Evolutionary conservation across 75 land plant genomes (phyloP).

Genomic region (Cryptomeria japonica): DNA sequence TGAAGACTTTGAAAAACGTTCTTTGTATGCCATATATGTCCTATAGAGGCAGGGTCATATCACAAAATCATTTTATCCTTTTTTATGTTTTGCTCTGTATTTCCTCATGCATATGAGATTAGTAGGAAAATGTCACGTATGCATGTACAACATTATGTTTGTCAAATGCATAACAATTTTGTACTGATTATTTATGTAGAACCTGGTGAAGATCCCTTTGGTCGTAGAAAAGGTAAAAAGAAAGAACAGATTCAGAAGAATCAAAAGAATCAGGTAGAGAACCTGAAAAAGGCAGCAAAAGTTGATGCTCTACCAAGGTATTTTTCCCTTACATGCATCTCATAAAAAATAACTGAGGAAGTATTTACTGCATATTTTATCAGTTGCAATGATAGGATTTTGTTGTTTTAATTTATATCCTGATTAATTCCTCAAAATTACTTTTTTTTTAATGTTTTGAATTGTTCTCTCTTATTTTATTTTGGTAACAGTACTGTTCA

Average conservation of each 20-base stretch:
- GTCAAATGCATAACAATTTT: not conserved
- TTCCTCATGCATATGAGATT: not conserved
- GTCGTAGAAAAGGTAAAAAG: conserved; percentile 59
- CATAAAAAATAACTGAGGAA: not conserved
- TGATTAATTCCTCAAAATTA: not conserved
- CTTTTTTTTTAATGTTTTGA: not conserved
- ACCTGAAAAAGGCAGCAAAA: conserved; percentile 89
- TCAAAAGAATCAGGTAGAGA: conserved; percentile 79
- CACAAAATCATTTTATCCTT: not conserved
- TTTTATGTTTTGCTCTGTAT: not conserved
- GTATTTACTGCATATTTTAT: not conserved
- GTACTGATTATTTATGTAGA: conserved; percentile 37
- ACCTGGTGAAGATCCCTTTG: conserved; percentile 93
- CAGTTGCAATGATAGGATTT: not conserved
- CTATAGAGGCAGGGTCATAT: not conserved
- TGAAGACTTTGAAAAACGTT: not conserved
- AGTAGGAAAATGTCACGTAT: not conserved
- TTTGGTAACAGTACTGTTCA: conserved; percentile 76
- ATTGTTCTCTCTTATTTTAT: not conserved
- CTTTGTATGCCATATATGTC: not conserved
- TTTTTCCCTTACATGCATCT: not conserved
- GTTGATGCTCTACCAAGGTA: conserved; percentile 87
- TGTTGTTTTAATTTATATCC: not conserved
- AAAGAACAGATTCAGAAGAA: conserved; percentile 81
- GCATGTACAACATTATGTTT: not conserved